phyloP scores from a whole-genome alignment of 148 eudicot species.

The Arctostaphylos glauca region DNA sequence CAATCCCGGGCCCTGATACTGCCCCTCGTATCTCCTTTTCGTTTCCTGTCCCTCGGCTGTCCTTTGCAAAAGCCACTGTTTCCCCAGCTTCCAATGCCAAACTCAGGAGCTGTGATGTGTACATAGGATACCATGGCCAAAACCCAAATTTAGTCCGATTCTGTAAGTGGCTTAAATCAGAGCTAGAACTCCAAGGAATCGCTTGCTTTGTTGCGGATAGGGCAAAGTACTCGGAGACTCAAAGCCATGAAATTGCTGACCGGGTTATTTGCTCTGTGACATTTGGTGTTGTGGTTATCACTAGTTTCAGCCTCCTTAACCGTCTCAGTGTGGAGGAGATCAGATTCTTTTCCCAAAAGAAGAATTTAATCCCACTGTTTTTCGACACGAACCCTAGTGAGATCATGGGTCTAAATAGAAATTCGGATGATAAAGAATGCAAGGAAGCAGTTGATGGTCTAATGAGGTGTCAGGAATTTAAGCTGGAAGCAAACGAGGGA shows the following conservation, averaged over 20 bases:
- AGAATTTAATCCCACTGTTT: constrained; percentile 75
- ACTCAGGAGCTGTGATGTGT: constrained; percentile 85
- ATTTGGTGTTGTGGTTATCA: constrained; percentile 67
- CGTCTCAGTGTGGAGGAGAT: constrained; percentile 72
- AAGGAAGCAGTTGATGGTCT: constrained; percentile 67
- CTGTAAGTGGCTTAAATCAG: constrained; percentile 90
- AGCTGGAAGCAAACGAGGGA: constrained; percentile 55
- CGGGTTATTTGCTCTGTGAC: constrained; percentile 82
- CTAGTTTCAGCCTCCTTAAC: constrained; percentile 45
- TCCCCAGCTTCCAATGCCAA: constrained; percentile 69
- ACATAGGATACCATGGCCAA: constrained; percentile 71
- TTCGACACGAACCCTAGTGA: constrained; percentile 53
- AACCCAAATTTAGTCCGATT: constrained; percentile 57
- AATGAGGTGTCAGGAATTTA: constrained; percentile 52
- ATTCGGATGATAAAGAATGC: constrained; percentile 54
- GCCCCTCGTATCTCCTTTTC: constrained; percentile 70
- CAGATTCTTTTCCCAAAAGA: constrained; percentile 78
- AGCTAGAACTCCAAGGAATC: constrained; percentile 82
- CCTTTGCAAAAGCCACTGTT: constrained; percentile 55
- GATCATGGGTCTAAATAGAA: constrained; percentile 25
- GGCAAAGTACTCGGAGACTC: constrained; percentile 66
- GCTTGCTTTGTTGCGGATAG: constrained; percentile 86
- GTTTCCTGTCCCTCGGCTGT: constrained; percentile 65
- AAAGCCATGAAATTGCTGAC: constrained; percentile 92
- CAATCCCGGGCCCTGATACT: constrained; percentile 34